Base-by-base conservation (phyloP, 2,329 filamentous ascomycete species). In the Thelonectria blattea region DNA sequence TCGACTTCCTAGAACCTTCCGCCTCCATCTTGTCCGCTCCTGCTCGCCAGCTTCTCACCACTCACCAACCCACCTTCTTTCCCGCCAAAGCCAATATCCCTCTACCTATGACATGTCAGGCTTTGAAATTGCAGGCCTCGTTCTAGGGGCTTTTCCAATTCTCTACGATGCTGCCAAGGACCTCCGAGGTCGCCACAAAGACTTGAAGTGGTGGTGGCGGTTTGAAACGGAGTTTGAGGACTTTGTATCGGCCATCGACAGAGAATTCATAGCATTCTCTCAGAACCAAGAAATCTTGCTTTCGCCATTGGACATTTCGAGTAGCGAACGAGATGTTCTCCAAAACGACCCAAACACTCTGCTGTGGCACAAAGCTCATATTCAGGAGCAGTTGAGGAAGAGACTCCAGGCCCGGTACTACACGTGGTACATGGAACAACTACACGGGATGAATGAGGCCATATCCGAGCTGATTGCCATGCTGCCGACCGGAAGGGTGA, bases 211-310 rank as follows among this genome's bases (percentile, higher is more conserved):
- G 17, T 56, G 58, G 58, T 60, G 58, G 47, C 58, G 47, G 2
- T 60, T 60, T 30, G 52, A 60, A 30, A 50, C 45, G 10, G 39
- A 56, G 15, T 60, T 60, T 24, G 58, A 56, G 12, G 41, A 39
- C 24, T 56, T 60, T 17, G 42, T 60, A 12, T 56, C 46, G 14
- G 41, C 41, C 7, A 22, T 56, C 3, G 45, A 48, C 27, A 32
- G 12, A 18, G 52, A 60, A 37, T 18, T 51, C 22, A 56, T 56
- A 11, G 18, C 24, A 2, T 60, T 41, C n/a, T 56, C 52, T 4
- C 52, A 56, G 11, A 52, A 37, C 10, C 41, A 51, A 8, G 52
- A 60, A 10, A 46, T 56, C 8, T 15, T 43, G 6, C 41, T 43
- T 10, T 20, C 18, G 10, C 20, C 18, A 6, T 34, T 56, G n/a